These are phyloP conservation scores for Dactylellina haptotyla DNA, from an alignment of 2,329 filamentous ascomycete species.

Conservation along the genomic window DNA sequence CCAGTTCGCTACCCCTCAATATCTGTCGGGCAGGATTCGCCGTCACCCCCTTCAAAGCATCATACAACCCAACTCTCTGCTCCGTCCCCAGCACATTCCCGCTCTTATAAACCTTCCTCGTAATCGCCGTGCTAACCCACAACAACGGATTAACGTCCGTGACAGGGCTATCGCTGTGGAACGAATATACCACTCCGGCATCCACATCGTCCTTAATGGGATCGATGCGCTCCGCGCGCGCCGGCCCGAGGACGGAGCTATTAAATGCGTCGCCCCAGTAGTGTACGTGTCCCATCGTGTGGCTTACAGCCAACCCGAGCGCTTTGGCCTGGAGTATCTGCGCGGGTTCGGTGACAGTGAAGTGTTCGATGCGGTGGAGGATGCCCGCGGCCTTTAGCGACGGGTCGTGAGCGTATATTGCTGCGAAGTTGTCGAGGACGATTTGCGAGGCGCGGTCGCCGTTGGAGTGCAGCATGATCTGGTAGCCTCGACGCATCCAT, in stretches of 20 bases:
- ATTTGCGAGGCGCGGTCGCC: constrained; percentile 39
- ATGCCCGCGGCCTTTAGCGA: not conserved
- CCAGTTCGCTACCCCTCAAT: constrained; percentile 17
- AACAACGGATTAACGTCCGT: constrained; percentile 40
- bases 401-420: constrained; percentile 24
- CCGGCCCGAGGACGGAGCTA: constrained; percentile 14
- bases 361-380: constrained; percentile 46
- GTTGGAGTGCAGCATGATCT: constrained; percentile 49
- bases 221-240: constrained; percentile 37
- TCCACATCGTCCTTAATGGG: constrained; percentile 32
- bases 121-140: constrained; percentile 48
- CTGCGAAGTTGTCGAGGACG: constrained; percentile 37
- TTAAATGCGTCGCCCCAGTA: constrained; percentile 44
- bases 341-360: constrained; percentile 28
- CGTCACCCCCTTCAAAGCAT: constrained; percentile 38
- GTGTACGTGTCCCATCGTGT: constrained; percentile 46
- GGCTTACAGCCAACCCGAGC: constrained; percentile 30
- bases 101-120: constrained; percentile 29
- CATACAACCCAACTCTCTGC: constrained; percentile 25
- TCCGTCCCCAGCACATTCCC: constrained; percentile 16
- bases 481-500: constrained; percentile 40
- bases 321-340: constrained; percentile 5
- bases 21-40: constrained; percentile 35
- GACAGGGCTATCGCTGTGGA: constrained; percentile 50
- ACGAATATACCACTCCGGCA: constrained; percentile 23